Evolutionary conservation across 1,284 basidiomycete genomes (phyloP).

Genomic region (Ceratobasidium sp.): DNA sequence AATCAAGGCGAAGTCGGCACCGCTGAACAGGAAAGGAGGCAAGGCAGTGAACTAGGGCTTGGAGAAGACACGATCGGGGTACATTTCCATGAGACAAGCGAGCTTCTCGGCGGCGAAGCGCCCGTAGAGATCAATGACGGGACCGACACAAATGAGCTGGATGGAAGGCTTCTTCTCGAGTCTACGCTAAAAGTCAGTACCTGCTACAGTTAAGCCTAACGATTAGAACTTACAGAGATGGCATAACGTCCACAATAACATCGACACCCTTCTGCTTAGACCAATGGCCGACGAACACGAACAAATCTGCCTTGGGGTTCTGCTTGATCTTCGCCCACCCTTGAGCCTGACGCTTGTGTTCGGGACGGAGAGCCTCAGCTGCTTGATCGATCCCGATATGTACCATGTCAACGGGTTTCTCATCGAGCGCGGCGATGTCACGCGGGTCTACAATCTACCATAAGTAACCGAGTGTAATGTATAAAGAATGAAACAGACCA

Average conservation of each 20-base stretch:
- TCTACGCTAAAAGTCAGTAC: slow-evolving; percentile 58
- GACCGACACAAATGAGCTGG: slow-evolving; percentile 89
- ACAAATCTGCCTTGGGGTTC: slow-evolving; percentile 88
- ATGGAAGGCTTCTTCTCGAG: slow-evolving; percentile 88
- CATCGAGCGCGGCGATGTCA: slow-evolving; percentile 92
- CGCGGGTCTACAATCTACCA: slow-evolving; percentile 69
- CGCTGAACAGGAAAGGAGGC: slow-evolving; percentile 93
- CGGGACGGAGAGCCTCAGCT: slow-evolving; percentile 90
- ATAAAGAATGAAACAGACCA: slow-evolving; percentile 55
- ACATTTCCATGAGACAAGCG: slow-evolving; percentile 91
- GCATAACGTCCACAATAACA: slow-evolving; percentile 94
- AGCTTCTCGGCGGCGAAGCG: slow-evolving; percentile 94
- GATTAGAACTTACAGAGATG: slow-evolving; percentile 71
- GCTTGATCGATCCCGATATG: slow-evolving; percentile 82
- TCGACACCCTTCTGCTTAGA: slow-evolving; percentile 97
- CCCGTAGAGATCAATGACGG: slow-evolving; percentile 94
- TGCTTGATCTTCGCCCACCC: slow-evolving; percentile 94
- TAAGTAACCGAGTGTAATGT: slow-evolving; percentile 4
- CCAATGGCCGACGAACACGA: slow-evolving; percentile 96
- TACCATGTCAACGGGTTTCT: slow-evolving; percentile 76
- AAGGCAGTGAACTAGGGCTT: slow-evolving; percentile 94
- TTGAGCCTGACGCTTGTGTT: slow-evolving; percentile 89
- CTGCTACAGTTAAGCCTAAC: slow-evolving; percentile 16
- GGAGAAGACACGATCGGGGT: slow-evolving; percentile 91
- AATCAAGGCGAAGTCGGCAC: slow-evolving; percentile 93